Base-by-base conservation (phyloP, 495 filamentous ascomycete species). In the Hypomontagnella submonticulosa region DNA sequence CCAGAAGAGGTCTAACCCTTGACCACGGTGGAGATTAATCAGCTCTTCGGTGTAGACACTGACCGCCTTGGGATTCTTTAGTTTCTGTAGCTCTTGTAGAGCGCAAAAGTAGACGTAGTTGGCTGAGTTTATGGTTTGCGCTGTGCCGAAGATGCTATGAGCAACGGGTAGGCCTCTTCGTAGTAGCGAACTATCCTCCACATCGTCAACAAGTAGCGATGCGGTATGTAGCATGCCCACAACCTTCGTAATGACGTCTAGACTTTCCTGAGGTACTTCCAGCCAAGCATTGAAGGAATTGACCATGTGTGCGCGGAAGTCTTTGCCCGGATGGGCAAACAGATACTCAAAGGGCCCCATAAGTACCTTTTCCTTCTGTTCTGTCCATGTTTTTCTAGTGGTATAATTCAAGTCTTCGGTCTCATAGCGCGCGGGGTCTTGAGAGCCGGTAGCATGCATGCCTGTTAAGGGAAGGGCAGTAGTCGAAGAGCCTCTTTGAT, bases 1-100 rank as follows among this genome's bases (percentile, higher is more conserved):
- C 95, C 95, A 99, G 81, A 91, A 97, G 50, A 99, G 84, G 71
- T 99, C 95, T 90, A 98, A 96, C 37, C 95, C 95, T 71, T 99
- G 95, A 9, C 95, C 95, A 32, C 93, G 85, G 78, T 99, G 96
- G 16, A 99, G 87, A 75, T 99, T 97, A 36, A 97, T 75, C 19
- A 98, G 81, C 75, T 99, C 95, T 53, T 97, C 90, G 4, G 89
- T 88, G 76, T 90, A 97, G 57, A 97, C 91, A 56, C 84, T 78
- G 65, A 97, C 87, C 19, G 86, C 85, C 50, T 75, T 77, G 0
- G 88, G 86, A 70, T 92, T 96, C 54, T 80, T 79, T 33, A 98
- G 85, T 70, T 90, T 90, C 59, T 87, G 83, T 1, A 97, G 76
- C 75, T 94, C 91, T 65, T 91, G 87, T 18, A 98, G 82, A 0